Evolutionary conservation across 176 grass and related monocot species (phyloP).

Genomic region (Triticum turgidum): DNA sequence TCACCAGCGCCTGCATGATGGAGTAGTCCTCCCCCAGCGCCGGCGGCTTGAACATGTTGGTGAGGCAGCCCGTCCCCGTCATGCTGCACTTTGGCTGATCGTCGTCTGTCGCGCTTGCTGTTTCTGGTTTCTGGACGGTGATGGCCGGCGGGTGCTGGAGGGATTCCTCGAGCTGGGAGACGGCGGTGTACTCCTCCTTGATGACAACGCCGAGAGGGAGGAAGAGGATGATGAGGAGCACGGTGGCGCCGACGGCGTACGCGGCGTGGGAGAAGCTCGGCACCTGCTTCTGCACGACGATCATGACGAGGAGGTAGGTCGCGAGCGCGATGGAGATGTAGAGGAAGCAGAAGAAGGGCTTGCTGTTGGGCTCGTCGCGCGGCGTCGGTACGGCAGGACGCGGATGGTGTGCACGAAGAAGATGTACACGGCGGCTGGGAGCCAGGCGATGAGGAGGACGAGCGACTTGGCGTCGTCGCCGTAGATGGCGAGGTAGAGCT

Average conservation of each 20-base stretch:
- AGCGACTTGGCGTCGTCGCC: constrained; percentile 34
- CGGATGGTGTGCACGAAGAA: constrained; percentile 57
- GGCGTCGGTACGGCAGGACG: constrained; percentile 10
- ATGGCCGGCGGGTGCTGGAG: background rate
- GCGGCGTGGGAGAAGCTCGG: constrained; percentile 4
- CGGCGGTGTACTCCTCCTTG: background rate
- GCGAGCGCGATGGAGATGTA: constrained; percentile 19
- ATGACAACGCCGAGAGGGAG: background rate
- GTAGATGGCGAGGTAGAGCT: constrained; percentile 75
- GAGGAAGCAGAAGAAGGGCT: constrained; percentile 15
- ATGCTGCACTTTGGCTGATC: background rate
- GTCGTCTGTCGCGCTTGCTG: too few relatives aligned
- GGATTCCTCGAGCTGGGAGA: background rate
- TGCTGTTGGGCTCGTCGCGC: background rate
- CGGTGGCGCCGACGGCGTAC: constrained; percentile 4
- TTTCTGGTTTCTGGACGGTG: background rate
- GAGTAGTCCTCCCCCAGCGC: constrained; percentile 51
- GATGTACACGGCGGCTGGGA: constrained; percentile 53
- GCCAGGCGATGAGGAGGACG: constrained; percentile 55
- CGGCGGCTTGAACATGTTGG: constrained; percentile 47
- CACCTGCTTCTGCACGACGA: constrained; percentile 13
- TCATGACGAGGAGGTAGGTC: constrained; percentile 18
- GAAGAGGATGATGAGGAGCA: constrained; percentile 6
- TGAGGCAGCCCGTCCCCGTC: background rate
- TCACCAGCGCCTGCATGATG: constrained; percentile 55